These are phyloP conservation scores for Acanthamoeba lenticulata DNA, from an alignment of 208 protist genomes.

Conservation along the genomic window DNA sequence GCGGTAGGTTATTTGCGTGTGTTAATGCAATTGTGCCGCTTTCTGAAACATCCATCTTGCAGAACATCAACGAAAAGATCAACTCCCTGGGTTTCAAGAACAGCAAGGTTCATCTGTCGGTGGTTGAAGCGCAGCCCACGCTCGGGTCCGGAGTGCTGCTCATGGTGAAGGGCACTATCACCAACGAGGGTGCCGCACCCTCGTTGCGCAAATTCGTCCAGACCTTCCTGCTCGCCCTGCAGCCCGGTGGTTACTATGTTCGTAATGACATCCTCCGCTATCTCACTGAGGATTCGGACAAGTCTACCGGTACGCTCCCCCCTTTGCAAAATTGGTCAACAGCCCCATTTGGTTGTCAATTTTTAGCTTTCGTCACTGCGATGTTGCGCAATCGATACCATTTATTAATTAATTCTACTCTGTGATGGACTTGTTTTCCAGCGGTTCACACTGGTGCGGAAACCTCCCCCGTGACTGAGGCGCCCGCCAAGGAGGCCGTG, in stretches of 20 bases:
- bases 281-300: neutral
- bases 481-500: neutral
- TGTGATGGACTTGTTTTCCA: neutral
- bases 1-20: neutral
- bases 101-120: constrained; percentile 43
- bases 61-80: constrained; percentile 66
- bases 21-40: too few relatives aligned
- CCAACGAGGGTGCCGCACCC: neutral
- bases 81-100: constrained; percentile 39
- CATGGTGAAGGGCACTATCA: constrained; percentile 59
- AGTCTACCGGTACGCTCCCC: neutral
- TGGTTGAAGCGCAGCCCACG: constrained; percentile 45
- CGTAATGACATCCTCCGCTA: constrained; percentile 70
- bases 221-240: constrained; percentile 66
- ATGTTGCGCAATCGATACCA: neutral
- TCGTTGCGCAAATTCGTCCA: constrained; percentile 50
- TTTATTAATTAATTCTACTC: neutral
- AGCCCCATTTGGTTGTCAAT: neutral
- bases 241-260: constrained; percentile 60
- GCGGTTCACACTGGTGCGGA: neutral
- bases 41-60: neutral
- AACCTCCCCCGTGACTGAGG: neutral
- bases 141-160: constrained; percentile 32
- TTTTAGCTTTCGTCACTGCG: neutral
- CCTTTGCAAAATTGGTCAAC: neutral